Percentiles rank a stretch among this genome's conserved stretches.
Conservation (phyloP, 306 rosid species). For the Ziziphus jujuba region DNA sequence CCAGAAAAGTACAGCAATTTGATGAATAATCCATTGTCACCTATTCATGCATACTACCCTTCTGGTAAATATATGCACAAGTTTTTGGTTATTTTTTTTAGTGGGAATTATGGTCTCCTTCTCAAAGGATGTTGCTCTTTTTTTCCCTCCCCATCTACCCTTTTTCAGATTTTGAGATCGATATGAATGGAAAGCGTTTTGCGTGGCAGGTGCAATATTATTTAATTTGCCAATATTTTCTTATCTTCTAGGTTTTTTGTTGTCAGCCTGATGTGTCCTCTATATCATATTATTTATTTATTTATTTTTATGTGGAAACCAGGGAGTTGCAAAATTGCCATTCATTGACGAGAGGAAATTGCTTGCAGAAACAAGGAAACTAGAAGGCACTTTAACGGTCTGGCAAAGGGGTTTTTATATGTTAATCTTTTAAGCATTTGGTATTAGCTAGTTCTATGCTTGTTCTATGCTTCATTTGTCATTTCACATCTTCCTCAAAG, state of each 20-base stretch:
- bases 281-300: neutral
- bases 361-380: conserved; percentile 71
- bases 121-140: conserved; percentile 10
- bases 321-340: conserved; percentile 98
- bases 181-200: conserved; percentile 97
- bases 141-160: neutral
- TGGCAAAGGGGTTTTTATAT: conserved; percentile 26
- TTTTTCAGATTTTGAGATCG: conserved; percentile 85
- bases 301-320: conserved; percentile 25
- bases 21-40: conserved; percentile 83
- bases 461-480: neutral
- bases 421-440: neutral
- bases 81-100: conserved; percentile 14
- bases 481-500: neutral
- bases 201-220: conserved; percentile 79
- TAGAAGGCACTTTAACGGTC: conserved; percentile 87
- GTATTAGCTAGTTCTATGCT: neutral
- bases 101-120: conserved; percentile 18
- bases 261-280: conserved; percentile 20
- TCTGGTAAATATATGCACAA: conserved; percentile 54
- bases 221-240: neutral
- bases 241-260: neutral
- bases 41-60: conserved; percentile 77
- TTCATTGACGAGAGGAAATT: conserved; percentile 89
- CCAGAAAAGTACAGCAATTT: conserved; percentile 79